phyloP scores from a whole-genome alignment of 371 early-diverging fungal species.

The Coemansia sp. region DNA sequence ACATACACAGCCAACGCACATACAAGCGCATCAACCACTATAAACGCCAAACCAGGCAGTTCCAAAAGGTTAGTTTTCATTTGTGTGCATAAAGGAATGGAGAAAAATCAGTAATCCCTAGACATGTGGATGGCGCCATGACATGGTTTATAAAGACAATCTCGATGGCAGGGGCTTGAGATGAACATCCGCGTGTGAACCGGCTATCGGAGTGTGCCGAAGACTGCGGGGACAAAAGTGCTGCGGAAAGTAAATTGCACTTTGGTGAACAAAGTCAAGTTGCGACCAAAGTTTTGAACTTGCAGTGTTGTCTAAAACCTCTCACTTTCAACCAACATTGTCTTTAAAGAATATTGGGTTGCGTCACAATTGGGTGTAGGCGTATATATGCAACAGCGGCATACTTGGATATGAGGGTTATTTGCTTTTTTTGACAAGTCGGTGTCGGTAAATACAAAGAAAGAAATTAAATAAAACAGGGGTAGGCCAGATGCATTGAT shows the following conservation, averaged over 20 bases:
- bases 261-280: background rate
- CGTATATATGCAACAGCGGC: background rate
- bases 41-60: background rate
- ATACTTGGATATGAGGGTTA: background rate
- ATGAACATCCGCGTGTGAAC: too few relatives aligned
- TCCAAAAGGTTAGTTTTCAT: too few relatives aligned
- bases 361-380: background rate
- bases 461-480: background rate
- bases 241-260: too few relatives aligned
- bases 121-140: too few relatives aligned
- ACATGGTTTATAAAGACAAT: too few relatives aligned
- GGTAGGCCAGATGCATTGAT: background rate
- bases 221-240: too few relatives aligned
- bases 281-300: background rate
- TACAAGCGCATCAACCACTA: background rate
- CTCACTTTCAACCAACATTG: background rate
- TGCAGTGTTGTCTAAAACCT: background rate
- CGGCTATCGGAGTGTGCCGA: too few relatives aligned
- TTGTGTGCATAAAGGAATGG: too few relatives aligned
- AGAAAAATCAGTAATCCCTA: too few relatives aligned
- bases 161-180: too few relatives aligned
- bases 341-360: background rate
- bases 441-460: background rate
- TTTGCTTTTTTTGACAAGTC: background rate
- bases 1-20: background rate